Percentiles rank a stretch among this genome's conserved stretches.
Evolutionary conservation across 208 protist genomes (phyloP).

Genomic region (Vickermania spadyakhi): DNA sequence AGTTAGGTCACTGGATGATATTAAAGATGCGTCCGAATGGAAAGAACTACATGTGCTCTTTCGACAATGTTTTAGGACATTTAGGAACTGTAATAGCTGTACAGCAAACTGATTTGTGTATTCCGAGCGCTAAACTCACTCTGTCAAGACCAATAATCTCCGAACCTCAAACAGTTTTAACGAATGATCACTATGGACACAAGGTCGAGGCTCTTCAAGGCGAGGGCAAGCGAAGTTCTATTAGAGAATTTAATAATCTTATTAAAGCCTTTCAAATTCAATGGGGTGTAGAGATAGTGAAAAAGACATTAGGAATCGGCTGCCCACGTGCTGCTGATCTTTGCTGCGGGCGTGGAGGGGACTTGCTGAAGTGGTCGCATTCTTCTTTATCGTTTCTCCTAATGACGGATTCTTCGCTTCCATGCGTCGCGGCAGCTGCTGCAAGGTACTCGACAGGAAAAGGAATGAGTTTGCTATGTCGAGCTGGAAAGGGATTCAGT

Average conservation of each 20-base stretch:
- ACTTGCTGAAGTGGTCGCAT: slow-evolving; percentile 69
- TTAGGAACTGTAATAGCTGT: slow-evolving; percentile 36
- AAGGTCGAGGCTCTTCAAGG: slow-evolving; percentile 30
- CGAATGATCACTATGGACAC: slow-evolving; percentile 49
- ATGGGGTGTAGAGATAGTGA: not conserved
- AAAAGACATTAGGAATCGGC: not conserved
- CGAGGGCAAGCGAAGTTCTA: slow-evolving; percentile 23
- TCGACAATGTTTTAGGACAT: slow-evolving; percentile 50
- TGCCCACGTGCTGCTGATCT: slow-evolving; percentile 36
- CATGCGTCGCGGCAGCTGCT: slow-evolving; percentile 63
- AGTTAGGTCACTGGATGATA: slow-evolving; percentile 51
- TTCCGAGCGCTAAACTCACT: not conserved
- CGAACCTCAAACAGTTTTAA: slow-evolving; percentile 17
- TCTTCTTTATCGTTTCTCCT: slow-evolving; percentile 40
- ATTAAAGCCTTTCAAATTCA: slow-evolving; percentile 31
- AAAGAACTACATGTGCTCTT: slow-evolving; percentile 50
- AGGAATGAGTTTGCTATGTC: slow-evolving; percentile 32
- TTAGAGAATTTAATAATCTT: slow-evolving; percentile 74
- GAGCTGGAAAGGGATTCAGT: slow-evolving; percentile 26
- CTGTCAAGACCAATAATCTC: not conserved
- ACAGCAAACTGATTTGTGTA: not conserved
- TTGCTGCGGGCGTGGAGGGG: slow-evolving; percentile 66
- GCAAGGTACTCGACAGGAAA: slow-evolving; percentile 51
- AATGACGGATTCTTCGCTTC: slow-evolving; percentile 56
- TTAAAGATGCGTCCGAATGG: slow-evolving; percentile 30